Evolutionary conservation across 148 eudicot species (phyloP).

Genomic region (Heliosperma pusillum): DNA sequence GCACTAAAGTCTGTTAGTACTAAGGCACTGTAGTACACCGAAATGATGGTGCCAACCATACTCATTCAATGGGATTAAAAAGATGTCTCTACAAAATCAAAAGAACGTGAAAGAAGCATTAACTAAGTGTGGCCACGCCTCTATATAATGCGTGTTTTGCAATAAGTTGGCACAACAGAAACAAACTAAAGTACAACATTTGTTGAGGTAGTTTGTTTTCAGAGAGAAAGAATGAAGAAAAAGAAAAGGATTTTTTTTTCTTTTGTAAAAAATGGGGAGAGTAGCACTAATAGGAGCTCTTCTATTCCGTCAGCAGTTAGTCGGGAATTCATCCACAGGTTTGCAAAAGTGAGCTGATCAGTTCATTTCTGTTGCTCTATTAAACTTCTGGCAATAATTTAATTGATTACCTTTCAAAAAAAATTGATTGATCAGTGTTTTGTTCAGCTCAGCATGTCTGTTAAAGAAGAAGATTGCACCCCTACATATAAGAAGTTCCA

Average conservation of each 20-base stretch:
- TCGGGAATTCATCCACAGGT: not conserved
- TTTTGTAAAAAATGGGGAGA: not conserved
- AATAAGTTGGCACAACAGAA: not conserved
- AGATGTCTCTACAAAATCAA: not conserved
- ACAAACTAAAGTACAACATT: not conserved
- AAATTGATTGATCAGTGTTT: not conserved
- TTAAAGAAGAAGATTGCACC: not conserved
- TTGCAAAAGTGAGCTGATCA: conserved; percentile 4
- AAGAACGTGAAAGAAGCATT: conserved; percentile 5
- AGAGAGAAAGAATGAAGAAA: not conserved
- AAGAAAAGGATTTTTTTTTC: not conserved
- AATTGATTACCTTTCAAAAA: too few relatives aligned
- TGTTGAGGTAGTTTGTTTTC: not conserved
- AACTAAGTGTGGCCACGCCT: not conserved
- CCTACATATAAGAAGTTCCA: too few relatives aligned
- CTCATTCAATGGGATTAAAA: not conserved
- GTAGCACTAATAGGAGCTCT: not conserved
- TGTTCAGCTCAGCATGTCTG: not conserved
- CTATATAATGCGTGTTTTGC: not conserved
- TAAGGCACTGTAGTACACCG: not conserved
- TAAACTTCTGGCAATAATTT: not conserved
- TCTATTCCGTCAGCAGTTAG: not conserved
- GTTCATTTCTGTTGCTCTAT: conserved; percentile 7
- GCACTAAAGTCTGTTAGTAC: not conserved
- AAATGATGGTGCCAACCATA: not conserved